A percentile compares a stretch with the other conserved stretches of the same genome.
Evolutionary conservation across 1,139 yeast genomes (phyloP).

Genomic region (Yamadazyma aaseri): DNA sequence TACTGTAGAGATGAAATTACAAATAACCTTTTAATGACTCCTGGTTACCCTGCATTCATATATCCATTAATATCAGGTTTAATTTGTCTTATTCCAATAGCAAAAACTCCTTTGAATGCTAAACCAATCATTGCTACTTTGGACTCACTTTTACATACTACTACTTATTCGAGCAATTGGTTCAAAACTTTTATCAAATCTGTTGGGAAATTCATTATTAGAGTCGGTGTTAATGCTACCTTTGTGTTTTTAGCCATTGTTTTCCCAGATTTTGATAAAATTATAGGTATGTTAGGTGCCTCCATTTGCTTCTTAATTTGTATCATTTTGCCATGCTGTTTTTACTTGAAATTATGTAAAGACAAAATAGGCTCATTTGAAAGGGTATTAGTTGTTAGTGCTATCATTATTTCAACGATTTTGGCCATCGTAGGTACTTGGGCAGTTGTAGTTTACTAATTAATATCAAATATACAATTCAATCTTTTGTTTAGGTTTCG

Average conservation of each 20-base stretch:
- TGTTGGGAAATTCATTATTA: constrained; percentile 22
- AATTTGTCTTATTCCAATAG: constrained; percentile 80
- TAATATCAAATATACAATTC: no score
- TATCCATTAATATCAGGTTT: constrained; percentile 63
- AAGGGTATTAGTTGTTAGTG: constrained; percentile 20
- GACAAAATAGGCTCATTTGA: constrained; percentile 23
- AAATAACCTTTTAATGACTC: constrained; percentile 63
- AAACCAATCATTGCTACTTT: constrained; percentile 79
- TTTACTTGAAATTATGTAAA: constrained; percentile 45
- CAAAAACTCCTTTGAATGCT: constrained; percentile 84
- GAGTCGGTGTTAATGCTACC: constrained; percentile 49
- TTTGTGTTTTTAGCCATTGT: constrained; percentile 51
- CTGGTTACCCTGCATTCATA: constrained; percentile 72
- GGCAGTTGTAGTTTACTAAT: constrained; percentile 29
- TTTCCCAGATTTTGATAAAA: constrained; percentile 59
- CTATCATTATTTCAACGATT: constrained; percentile 23
- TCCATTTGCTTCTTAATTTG: constrained; percentile 57
- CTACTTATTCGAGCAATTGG: constrained; percentile 13
- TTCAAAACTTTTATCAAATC: constrained; percentile 14
- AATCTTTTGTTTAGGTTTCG: no score
- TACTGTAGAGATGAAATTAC: constrained; percentile 80
- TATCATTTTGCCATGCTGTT: constrained; percentile 54
- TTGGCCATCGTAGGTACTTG: constrained; percentile 41
- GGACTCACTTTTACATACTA: constrained; percentile 30
- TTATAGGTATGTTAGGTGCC: constrained; percentile 57